Percentiles rank a stretch among this genome's conserved stretches.
These are phyloP conservation scores for Fragaria iinumae DNA, from an alignment of 306 rosid genomes.

Conservation along the genomic window DNA sequence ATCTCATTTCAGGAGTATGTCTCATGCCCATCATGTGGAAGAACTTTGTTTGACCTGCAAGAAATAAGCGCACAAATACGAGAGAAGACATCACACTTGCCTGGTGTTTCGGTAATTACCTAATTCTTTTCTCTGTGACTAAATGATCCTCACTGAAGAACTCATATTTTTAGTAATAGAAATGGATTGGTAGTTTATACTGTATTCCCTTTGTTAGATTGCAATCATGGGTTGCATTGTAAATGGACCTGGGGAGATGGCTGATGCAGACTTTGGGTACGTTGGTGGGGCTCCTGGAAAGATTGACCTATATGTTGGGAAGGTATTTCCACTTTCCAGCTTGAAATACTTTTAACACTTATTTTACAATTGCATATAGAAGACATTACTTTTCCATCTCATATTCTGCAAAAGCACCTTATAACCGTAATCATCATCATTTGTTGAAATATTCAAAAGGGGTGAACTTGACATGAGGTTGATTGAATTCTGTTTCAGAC, in stretches of 20 bases:
- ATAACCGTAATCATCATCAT: not conserved
- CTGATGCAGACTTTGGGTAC: conserved; percentile 98
- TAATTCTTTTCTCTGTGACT: conserved; percentile 5
- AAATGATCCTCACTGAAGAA: conserved; percentile 3
- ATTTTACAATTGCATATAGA: not conserved
- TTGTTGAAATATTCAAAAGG: too few species aligned
- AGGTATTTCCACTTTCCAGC: conserved; percentile 47
- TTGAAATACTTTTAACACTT: not conserved
- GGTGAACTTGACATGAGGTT: conserved; percentile 25
- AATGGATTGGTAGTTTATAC: not conserved
- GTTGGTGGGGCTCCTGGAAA: conserved; percentile 98
- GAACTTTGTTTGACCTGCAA: conserved; percentile 98
- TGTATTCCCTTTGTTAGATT: conserved; percentile 48
- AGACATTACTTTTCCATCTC: conserved; percentile 2
- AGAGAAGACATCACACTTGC: conserved; percentile 89
- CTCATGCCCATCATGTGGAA: conserved; percentile 99
- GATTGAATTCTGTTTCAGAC: conserved; percentile 50
- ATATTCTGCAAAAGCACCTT: not conserved
- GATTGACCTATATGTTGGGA: conserved; percentile 97
- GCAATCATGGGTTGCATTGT: conserved; percentile 99
- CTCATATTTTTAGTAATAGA: not conserved
- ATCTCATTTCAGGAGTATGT: conserved; percentile 79
- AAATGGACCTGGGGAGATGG: conserved; percentile 99
- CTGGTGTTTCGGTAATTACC: conserved; percentile 84
- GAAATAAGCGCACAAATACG: conserved; percentile 91